These are phyloP conservation scores for Adansonia rubrostipa DNA, from an alignment of 441 rosid genomes.

Conservation along the genomic window DNA sequence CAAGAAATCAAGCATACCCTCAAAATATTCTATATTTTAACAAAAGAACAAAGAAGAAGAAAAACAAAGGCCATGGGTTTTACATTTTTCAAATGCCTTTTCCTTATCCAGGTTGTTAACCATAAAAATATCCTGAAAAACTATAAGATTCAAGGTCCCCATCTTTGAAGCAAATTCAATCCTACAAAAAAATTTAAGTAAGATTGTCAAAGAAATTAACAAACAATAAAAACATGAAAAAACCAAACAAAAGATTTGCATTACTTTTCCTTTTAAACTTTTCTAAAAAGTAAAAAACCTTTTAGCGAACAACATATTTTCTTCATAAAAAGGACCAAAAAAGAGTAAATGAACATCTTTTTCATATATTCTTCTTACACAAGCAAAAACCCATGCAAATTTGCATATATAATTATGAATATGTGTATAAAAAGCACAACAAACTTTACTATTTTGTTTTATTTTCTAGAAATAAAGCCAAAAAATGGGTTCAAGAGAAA, in stretches of 20 bases:
- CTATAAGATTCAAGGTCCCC: neutral
- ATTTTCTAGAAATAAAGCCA: neutral
- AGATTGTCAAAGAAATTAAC: neutral
- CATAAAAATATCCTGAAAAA: neutral
- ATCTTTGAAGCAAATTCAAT: neutral
- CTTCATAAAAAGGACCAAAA: too few relatives aligned
- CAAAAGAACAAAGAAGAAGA: neutral
- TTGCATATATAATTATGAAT: neutral
- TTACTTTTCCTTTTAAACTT: neutral
- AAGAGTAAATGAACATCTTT: too few relatives aligned
- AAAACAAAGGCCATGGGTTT: neutral
- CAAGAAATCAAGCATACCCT: neutral
- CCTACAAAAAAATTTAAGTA: neutral
- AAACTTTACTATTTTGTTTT: neutral
- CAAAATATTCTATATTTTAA: neutral
- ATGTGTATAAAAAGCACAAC: neutral
- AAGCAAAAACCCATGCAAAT: neutral
- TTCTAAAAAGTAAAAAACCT: neutral
- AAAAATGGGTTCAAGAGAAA: neutral
- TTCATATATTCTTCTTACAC: neutral
- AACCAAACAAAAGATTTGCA: neutral
- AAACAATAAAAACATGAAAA: neutral
- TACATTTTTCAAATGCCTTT: neutral
- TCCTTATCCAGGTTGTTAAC: neutral
- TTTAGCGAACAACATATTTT: too few relatives aligned